Evolutionary conservation across 1,284 basidiomycete genomes (phyloP), one percentile per base, ranked within the genome.

Genomic region (Moniliophthora roreri): DNA sequence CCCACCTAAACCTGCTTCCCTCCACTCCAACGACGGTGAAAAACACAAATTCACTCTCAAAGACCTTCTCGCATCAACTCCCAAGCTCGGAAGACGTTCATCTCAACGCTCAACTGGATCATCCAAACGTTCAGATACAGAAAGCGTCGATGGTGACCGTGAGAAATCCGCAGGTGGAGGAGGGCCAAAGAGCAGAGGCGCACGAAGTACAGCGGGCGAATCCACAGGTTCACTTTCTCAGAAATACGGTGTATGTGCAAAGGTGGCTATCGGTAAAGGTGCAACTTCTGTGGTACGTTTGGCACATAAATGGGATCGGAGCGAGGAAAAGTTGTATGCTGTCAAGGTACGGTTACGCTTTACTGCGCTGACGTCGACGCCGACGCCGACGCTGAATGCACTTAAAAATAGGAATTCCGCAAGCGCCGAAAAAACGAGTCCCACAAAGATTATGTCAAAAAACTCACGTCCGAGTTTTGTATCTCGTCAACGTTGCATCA

Each of bases 401-500:
- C 37, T 44, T 45, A 15, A 18, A 46, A 48, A 5, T 53, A 95
- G 88, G 96, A 99, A 76, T 98, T 99, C 81, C 89, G 96, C 54
- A 98, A 98, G 71, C 85, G 96, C 60, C 84, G 95, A 66, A 97
- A 96, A 82, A 98, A 97, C 70, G 96, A 99, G 76, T 89, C 95
- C 1, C 95, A 99, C 72, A 98, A 98, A 73, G 97, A 99, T 74
- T 99, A 99, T 67, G 89, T 99, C 76, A 99, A 99, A 84, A 99
- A 99, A 74, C 89, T 99, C 64, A 99, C 96, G 1, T 95, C 96
- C 20, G 96, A 99, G 70, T 99, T 99, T 72, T 99, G 96, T 73
- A 99, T 99, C 60, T 96, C 94, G 32, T 98, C 95, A 32, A 98
- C 97, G 1, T 75, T 99, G 40, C 95, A 98, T 69, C 96, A 98